phyloP scores from a whole-genome alignment of 139 green algal genomes.

The Tetradesmus lagerheimii region DNA sequence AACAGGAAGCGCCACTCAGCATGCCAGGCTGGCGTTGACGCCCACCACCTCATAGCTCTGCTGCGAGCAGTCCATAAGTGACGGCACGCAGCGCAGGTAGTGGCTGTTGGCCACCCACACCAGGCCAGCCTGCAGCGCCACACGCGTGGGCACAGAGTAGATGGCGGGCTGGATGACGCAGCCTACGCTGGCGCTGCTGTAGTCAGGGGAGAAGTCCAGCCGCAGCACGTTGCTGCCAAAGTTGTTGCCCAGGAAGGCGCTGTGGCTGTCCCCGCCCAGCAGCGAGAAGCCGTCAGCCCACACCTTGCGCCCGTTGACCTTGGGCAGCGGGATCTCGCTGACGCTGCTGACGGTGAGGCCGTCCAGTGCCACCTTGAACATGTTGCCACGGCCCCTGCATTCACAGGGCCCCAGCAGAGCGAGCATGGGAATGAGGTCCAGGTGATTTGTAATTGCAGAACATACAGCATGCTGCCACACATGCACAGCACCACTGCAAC shows the following conservation, averaged over 20 bases:
- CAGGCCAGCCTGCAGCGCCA: neutral
- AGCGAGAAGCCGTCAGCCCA: neutral
- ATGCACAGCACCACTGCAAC: no score
- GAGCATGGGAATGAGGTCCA: no score
- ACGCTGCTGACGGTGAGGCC: neutral
- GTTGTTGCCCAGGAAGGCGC: neutral
- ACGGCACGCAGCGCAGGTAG: neutral
- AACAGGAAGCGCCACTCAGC: no score
- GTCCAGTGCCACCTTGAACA: neutral
- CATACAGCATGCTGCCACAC: no score
- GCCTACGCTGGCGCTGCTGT: neutral
- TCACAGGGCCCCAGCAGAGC: neutral
- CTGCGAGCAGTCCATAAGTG: neutral
- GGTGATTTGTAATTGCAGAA: no score
- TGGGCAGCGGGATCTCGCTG: neutral
- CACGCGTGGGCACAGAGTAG: neutral
- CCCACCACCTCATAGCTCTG: neutral
- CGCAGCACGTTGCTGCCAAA: neutral
- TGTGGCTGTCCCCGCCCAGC: neutral
- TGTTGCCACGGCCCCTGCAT: neutral
- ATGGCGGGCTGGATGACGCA: neutral
- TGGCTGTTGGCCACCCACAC: slow-evolving; percentile 1
- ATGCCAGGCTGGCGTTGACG: neutral
- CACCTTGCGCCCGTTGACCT: neutral
- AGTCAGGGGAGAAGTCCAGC: neutral